Conservation (phyloP, 1,284 basidiomycete genomes). For the Trametes polyzona region DNA sequence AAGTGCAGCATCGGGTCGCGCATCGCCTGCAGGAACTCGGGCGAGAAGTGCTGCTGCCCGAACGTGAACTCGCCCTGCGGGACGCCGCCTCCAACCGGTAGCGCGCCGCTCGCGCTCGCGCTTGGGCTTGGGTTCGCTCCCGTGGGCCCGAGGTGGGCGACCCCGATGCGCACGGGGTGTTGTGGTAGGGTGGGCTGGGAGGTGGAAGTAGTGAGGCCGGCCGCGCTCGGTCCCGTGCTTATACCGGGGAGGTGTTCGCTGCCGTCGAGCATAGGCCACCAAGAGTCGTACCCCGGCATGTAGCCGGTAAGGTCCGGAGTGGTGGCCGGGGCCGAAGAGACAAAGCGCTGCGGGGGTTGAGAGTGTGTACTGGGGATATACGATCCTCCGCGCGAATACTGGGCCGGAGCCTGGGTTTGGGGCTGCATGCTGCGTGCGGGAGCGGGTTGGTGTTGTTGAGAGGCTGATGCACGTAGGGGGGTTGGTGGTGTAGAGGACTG, state of each 20-base stretch:
- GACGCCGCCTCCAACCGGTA: background rate
- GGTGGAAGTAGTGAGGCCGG: too few species aligned
- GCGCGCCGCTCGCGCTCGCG: background rate
- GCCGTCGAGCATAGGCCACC: slow-evolving; percentile 19
- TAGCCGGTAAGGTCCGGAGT: background rate
- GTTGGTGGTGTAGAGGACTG: background rate
- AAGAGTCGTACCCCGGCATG: slow-evolving; percentile 24
- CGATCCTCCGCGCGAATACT: too few species aligned
- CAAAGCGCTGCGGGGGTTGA: background rate
- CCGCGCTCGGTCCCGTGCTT: background rate
- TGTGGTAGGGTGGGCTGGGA: background rate
- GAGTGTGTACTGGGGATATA: too few species aligned
- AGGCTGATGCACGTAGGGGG: background rate
- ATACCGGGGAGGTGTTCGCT: background rate
- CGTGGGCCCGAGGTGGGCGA: background rate
- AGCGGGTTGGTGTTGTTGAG: background rate
- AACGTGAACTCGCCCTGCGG: slow-evolving; percentile 28
- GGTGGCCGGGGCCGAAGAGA: background rate
- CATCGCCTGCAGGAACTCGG: slow-evolving; percentile 28
- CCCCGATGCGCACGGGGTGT: background rate
- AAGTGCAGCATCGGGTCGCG: slow-evolving; percentile 29
- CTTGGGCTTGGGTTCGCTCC: background rate
- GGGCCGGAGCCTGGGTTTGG: too few species aligned
- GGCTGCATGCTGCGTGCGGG: too few species aligned
- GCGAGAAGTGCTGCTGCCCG: slow-evolving; percentile 23